Conservation (phyloP, 345 rosid genomes). For the Acer yangbiense region DNA sequence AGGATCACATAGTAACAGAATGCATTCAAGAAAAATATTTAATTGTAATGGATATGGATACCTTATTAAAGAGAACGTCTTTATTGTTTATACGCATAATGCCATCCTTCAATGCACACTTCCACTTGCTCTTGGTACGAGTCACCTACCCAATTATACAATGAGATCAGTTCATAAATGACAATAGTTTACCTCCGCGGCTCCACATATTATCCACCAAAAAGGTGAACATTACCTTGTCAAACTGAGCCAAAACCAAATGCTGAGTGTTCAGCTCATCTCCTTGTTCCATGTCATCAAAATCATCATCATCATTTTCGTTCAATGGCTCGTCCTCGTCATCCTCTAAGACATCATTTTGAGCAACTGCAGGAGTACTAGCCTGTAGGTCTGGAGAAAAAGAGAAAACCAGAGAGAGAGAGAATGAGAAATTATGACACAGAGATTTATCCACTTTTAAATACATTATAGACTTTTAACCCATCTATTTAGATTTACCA, state of each 20-base stretch:
- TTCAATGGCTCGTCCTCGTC: slow-evolving; percentile 88
- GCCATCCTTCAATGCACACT: slow-evolving; percentile 93
- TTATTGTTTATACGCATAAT: slow-evolving; percentile 95
- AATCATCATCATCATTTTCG: slow-evolving; percentile 92
- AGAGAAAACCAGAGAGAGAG: neutral
- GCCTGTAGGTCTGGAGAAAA: slow-evolving; percentile 67
- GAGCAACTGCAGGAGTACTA: slow-evolving; percentile 65
- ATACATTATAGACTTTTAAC: neutral
- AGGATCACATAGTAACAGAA: neutral
- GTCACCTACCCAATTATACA: slow-evolving; percentile 60
- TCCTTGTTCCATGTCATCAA: slow-evolving; percentile 85
- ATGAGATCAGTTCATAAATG: neutral
- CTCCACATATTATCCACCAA: neutral
- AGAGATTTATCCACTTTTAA: neutral
- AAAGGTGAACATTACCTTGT: slow-evolving; percentile 58
- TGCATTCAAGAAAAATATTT: neutral
- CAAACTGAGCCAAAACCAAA: slow-evolving; percentile 95
- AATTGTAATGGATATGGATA: slow-evolving; percentile 21
- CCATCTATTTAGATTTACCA: slow-evolving; percentile 44
- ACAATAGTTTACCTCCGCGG: neutral
- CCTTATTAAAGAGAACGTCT: slow-evolving; percentile 96
- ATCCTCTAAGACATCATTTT: slow-evolving; percentile 61
- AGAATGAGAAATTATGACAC: slow-evolving; percentile 7
- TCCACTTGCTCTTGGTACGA: slow-evolving; percentile 97
- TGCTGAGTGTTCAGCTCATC: slow-evolving; percentile 96